phyloP scores from a whole-genome alignment of 306 rosid species.

The Medicago ruthenica region DNA sequence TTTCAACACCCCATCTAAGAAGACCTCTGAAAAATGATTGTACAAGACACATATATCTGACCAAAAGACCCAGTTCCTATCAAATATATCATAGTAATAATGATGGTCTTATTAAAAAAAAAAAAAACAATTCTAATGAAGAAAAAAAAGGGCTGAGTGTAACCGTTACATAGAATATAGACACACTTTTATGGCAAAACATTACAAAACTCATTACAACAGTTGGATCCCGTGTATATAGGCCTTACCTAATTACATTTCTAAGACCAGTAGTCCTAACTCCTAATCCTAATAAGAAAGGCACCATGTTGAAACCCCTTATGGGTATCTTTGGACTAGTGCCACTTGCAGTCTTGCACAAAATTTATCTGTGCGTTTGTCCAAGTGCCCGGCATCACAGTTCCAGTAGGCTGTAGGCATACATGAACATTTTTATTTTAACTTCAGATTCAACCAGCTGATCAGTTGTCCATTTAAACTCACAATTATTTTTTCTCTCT shows the following conservation, averaged over 20 bases:
- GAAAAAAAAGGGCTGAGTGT: not conserved
- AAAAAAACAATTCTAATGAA: not conserved
- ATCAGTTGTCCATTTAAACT: not conserved
- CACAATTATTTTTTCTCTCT: slow-evolving; percentile 5
- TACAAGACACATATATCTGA: not conserved
- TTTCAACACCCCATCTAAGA: slow-evolving; percentile 21
- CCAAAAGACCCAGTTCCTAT: not conserved
- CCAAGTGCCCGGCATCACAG: slow-evolving; percentile 21
- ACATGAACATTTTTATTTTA: slow-evolving; percentile 2
- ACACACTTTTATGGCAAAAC: slow-evolving; percentile 16
- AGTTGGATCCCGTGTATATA: not conserved
- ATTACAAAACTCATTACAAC: not conserved
- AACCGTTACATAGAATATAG: slow-evolving; percentile 10
- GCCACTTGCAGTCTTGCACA: not conserved
- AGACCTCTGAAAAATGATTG: slow-evolving; percentile 21
- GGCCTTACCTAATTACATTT: slow-evolving; percentile 11
- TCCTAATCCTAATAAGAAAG: slow-evolving; percentile 16
- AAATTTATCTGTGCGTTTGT: not conserved
- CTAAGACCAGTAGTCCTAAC: slow-evolving; percentile 8
- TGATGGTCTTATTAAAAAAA: not conserved
- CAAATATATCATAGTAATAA: slow-evolving; percentile 14
- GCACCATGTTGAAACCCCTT: not conserved
- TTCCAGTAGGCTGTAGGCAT: no score
- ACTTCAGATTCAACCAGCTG: not conserved
- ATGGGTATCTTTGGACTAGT: not conserved